Evolutionary conservation across 1,284 basidiomycete genomes (phyloP).

Genomic region (Cutaneotrichosporon cavernicola): DNA sequence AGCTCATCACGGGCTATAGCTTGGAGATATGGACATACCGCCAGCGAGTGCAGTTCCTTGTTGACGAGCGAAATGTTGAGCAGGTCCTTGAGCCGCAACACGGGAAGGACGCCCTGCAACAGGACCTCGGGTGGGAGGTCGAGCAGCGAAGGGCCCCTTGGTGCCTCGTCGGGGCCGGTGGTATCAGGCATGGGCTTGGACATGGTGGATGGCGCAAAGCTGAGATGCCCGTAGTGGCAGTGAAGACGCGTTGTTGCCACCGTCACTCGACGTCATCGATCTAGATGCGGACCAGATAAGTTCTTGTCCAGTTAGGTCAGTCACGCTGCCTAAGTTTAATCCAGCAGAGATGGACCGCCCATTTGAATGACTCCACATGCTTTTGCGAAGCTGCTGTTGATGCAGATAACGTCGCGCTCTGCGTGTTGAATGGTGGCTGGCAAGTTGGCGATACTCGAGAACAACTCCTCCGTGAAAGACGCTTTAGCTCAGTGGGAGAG

Average conservation of each 20-base stretch:
- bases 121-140: conserved; percentile 61
- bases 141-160: conserved; percentile 10
- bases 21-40: conserved; percentile 55
- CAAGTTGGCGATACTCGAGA: neutral
- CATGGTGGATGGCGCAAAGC: neutral
- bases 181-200: neutral
- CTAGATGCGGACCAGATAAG: neutral
- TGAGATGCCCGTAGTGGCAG: neutral
- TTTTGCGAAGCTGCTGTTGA: too few species aligned
- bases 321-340: too few species aligned
- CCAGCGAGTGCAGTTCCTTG: conserved; percentile 32
- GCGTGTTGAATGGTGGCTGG: too few species aligned
- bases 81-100: conserved; percentile 62
- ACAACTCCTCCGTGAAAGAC: neutral
- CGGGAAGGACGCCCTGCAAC: conserved; percentile 68
- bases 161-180: neutral
- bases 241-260: neutral
- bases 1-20: conserved; percentile 45
- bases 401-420: too few species aligned
- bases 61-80: conserved; percentile 55
- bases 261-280: conserved; percentile 1
- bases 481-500: conserved; percentile 15
- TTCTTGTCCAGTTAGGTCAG: neutral
- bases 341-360: too few species aligned
- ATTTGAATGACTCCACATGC: too few species aligned